Evolutionary conservation across 2,329 filamentous ascomycete genomes (phyloP).

Genomic region (Fusarium sp.): DNA sequence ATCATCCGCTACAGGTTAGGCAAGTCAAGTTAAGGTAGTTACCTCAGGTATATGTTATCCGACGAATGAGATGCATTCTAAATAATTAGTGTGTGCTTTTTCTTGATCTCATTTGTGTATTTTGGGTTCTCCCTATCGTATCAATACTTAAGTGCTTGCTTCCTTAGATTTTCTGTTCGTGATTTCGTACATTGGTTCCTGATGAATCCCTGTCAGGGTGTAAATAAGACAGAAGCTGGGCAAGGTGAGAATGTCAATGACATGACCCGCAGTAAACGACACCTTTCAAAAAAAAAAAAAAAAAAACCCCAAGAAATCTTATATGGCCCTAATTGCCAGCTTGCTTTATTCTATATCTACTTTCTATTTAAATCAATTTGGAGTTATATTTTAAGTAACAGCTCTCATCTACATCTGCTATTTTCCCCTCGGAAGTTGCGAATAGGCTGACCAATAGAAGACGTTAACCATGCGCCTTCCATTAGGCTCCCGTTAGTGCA

Average conservation of each 20-base stretch:
- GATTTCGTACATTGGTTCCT: slow-evolving; percentile 1
- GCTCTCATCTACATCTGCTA: neutral
- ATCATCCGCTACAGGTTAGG: neutral
- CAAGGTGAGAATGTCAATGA: neutral
- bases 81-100: neutral
- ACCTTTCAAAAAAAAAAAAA: neutral
- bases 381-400: neutral
- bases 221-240: no score
- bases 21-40: neutral
- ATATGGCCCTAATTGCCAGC: neutral
- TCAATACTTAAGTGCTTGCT: slow-evolving; percentile 20
- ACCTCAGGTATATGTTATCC: neutral
- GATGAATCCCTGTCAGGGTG: neutral
- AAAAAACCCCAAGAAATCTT: no score
- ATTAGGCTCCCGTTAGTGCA: slow-evolving; percentile 31
- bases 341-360: neutral
- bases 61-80: neutral
- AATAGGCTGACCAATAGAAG: slow-evolving; percentile 5
- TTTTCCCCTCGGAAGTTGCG: neutral
- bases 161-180: slow-evolving; percentile 1
- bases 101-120: neutral
- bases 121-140: slow-evolving; percentile 7
- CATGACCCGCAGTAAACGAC: neutral
- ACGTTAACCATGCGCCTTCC: slow-evolving; percentile 14
- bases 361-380: neutral